phyloP scores from a whole-genome alignment of 2,329 filamentous ascomycete genomes.

The Aspergillus phoenicis region DNA sequence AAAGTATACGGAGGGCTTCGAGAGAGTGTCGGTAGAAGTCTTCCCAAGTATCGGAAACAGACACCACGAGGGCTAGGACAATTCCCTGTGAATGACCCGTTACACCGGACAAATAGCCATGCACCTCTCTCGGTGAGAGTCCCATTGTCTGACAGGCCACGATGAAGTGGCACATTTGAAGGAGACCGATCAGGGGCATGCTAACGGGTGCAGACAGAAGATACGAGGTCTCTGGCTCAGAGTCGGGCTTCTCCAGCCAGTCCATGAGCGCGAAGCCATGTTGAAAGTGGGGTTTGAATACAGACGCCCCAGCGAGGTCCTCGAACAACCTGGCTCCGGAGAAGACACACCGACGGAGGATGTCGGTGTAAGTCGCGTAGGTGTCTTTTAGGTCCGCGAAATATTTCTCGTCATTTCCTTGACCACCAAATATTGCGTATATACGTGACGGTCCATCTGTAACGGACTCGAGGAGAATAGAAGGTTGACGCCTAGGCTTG shows the following conservation, averaged over 20 bases:
- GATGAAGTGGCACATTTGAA: conserved; percentile 25
- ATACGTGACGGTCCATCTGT: not conserved
- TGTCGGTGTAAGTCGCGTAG: conserved; percentile 24
- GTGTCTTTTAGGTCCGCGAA: conserved; percentile 28
- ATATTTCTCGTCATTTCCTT: conserved; percentile 32
- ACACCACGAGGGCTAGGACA: conserved; percentile 36
- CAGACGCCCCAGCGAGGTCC: conserved; percentile 1
- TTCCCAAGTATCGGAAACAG: conserved; percentile 34
- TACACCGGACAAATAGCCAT: not conserved
- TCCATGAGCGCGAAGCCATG: conserved; percentile 33
- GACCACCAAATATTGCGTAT: conserved; percentile 30
- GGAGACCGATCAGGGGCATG: conserved; percentile 41
- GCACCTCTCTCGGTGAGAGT: not conserved
- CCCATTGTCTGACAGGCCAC: not conserved
- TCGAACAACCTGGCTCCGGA: conserved; percentile 9
- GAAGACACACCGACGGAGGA: conserved; percentile 13
- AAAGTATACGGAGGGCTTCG: conserved; percentile 35
- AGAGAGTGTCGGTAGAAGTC: conserved; percentile 30
- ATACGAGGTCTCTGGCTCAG: conserved; percentile 34
- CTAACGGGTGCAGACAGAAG: conserved; percentile 40
- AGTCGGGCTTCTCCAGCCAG: conserved; percentile 30
- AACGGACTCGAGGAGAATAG: not conserved
- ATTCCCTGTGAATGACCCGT: conserved; percentile 43
- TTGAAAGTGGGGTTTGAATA: conserved; percentile 14
- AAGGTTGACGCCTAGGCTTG: not conserved